Percentiles rank a stretch among this genome's conserved stretches.
These are phyloP conservation scores for Pezicula neosporulosa DNA, from an alignment of 2,329 filamentous ascomycete genomes.

Conservation along the genomic window DNA sequence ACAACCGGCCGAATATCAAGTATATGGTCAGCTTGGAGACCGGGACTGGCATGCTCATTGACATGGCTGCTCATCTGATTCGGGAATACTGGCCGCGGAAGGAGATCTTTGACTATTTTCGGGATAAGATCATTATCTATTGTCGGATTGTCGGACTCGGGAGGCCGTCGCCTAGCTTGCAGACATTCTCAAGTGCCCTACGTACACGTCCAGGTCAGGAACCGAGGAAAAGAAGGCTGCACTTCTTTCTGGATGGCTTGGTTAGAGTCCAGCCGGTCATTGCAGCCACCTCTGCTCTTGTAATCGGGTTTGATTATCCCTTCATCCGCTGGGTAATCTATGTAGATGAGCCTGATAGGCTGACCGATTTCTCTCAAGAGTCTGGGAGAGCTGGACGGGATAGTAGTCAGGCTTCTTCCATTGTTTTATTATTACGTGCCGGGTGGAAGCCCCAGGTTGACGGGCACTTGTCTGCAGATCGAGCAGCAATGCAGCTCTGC, in stretches of 20 bases:
- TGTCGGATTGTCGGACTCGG: constrained; percentile 4
- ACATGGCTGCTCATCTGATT: constrained; percentile 6
- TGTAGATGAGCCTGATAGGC: not conserved
- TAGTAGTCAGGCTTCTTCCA: constrained; percentile 4
- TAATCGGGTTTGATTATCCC: constrained; percentile 6
- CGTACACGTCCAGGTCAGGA: constrained; percentile 4
- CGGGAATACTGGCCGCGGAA: constrained; percentile 2
- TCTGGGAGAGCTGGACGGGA: constrained; percentile 4
- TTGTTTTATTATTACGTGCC: constrained; percentile 3
- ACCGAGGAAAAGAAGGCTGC: constrained; percentile 5
- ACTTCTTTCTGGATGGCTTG: too few species aligned
- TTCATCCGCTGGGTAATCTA: constrained; percentile 6
- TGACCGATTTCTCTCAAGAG: constrained; percentile 10
- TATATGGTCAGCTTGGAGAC: constrained; percentile 8
- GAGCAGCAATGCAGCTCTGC: constrained; percentile 10
- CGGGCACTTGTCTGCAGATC: not conserved
- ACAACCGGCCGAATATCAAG: constrained; percentile 10
- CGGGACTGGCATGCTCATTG: not conserved
- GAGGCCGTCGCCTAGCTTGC: constrained; percentile 5
- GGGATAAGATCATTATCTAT: constrained; percentile 15
- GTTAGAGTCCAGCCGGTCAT: constrained; percentile 6
- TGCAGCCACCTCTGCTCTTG: constrained; percentile 5
- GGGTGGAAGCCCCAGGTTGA: constrained; percentile 1
- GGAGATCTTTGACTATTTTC: constrained; percentile 4
- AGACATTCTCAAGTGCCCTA: constrained; percentile 2